Evolutionary conservation across 2,329 filamentous ascomycete species (phyloP), one percentile per base, ranked within the genome.

Genomic region (Byssoonygena ceratinophila): DNA sequence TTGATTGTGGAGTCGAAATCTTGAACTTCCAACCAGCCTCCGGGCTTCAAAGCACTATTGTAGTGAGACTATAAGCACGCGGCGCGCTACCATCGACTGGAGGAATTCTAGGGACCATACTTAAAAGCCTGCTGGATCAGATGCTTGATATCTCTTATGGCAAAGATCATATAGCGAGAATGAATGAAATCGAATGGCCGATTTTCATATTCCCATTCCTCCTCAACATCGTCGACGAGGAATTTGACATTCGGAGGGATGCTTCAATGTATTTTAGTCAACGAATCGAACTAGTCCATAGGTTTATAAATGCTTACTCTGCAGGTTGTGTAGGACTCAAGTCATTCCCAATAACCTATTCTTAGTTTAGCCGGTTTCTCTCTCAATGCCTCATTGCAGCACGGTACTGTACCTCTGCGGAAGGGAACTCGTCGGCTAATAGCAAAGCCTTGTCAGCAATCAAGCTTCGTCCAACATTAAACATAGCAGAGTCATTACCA

Each of bases 211-310:
- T 73, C 63, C 81, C 81, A 84, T 7, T 77, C 71, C 40, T 76
- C 71, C 57, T 82, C 80, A 49, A 76, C 74, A 60, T 84, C 80
- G 59, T 83, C 80, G 11, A 84, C 73, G 54, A 81, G 70, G 65
- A 83, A 82, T 4, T 69, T 71, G 16, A 79, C 71, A 59, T 83
- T 83, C 7, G 76, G 73, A 16, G 79, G 80, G 14, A 82, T 71
- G 59, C 74, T 73, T 51, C 9, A 46, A 11, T 4, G 23, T 43
- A n/a, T 1, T 37, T 51, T 5, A 32, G 34, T 32, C 12, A 39
- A 31, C 16, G 11, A n/a, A 31, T 20, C 18, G 18, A 18, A 18
- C 6, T 8, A 1, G n/a, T 4, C 36, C 12, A 16, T 34, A 4
- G 32, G 12, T 18, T 20, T 16, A 36, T 23, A 9, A n/a, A 1